Percentiles rank a stretch among this genome's conserved stretches.
Evolutionary conservation across 2,329 filamentous ascomycete species (phyloP).

Genomic region (Helotiales sp.): DNA sequence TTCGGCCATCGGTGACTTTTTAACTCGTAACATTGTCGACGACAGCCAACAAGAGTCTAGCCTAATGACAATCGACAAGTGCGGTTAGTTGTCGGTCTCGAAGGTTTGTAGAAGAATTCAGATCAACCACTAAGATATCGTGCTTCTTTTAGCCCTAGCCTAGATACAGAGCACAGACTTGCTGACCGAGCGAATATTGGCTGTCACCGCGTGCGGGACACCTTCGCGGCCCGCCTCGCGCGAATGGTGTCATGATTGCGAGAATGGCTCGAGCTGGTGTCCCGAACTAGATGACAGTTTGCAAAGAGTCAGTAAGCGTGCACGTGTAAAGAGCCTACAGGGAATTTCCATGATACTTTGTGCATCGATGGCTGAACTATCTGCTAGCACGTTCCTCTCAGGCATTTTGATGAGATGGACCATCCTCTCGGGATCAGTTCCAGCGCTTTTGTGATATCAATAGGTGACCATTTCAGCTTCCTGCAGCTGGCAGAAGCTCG

Average conservation of each 20-base stretch:
- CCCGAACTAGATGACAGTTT: neutral
- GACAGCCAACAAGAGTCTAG: neutral
- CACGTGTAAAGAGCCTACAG: slow-evolving; percentile 5
- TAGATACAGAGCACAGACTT: too few species aligned
- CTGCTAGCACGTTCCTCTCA: slow-evolving; percentile 8
- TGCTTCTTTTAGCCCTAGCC: neutral
- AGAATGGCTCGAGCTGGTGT: neutral
- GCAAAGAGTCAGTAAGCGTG: neutral
- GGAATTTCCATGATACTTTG: neutral
- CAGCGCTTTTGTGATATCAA: neutral
- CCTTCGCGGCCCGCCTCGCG: slow-evolving; percentile 21
- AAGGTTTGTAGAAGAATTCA: too few species aligned
- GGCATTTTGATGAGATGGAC: slow-evolving; percentile 7
- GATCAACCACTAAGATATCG: neutral
- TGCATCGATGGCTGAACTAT: slow-evolving; percentile 3
- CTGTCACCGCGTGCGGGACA: neutral
- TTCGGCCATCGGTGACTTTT: slow-evolving; percentile 14
- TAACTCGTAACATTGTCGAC: neutral
- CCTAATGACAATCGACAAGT: neutral
- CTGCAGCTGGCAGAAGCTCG: slow-evolving; percentile 1
- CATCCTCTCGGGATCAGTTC: slow-evolving; percentile 12
- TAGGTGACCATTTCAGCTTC: neutral
- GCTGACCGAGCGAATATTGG: neutral
- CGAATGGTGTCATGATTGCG: slow-evolving; percentile 18
- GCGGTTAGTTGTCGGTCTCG: too few species aligned